Evolutionary conservation across 2,329 filamentous ascomycete species (phyloP), one percentile per base, ranked within the genome.

Genomic region (Thelonectria rubi): DNA sequence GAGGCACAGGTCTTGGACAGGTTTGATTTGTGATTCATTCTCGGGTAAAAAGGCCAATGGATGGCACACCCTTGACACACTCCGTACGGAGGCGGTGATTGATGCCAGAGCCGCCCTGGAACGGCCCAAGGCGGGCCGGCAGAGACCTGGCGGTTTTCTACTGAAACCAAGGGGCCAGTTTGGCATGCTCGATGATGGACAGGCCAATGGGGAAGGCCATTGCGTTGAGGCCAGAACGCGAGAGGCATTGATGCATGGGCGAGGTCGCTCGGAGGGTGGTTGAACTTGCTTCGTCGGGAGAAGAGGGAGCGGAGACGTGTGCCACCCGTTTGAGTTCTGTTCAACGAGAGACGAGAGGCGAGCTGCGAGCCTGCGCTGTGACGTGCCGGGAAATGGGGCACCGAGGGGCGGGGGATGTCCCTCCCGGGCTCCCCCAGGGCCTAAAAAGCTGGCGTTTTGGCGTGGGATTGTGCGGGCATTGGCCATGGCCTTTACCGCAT

Each of bases 1-100:
- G 58, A 49, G 59, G 60, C 62, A 68, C 66, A 60, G 54, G 60
- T 54, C 57, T 55, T 57, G 61, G 52, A 57, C 34, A 40, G 39
- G 52, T 40, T 51, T 45, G 52, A 51, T 45, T 40, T 48, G 10
- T 52, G 58, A 60, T 47, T 55, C 52, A 56, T 50, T 47, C 37
- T 48, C 46, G 47, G 43, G 43, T 59, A 53, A 34, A 46, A 40
- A 54, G 34, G 47, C 20, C 42, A 42, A 30, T 26, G 50, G 20
- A 8, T 56, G 50, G 48, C 60, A 66, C 60, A 60, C 50, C 30
- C 21, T 32, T 49, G 43, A 60, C 46, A 42, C 40, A 18, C 30
- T 15, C 34, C 15, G 40, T 43, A 20, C 40, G 30, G 32, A 24
- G 34, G 43, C 48, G 46, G 18, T 47, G 47, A n/a, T 32, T 51